Evolutionary conservation across 1,284 basidiomycete species (phyloP).

Genomic region (Athelia psychrophila): DNA sequence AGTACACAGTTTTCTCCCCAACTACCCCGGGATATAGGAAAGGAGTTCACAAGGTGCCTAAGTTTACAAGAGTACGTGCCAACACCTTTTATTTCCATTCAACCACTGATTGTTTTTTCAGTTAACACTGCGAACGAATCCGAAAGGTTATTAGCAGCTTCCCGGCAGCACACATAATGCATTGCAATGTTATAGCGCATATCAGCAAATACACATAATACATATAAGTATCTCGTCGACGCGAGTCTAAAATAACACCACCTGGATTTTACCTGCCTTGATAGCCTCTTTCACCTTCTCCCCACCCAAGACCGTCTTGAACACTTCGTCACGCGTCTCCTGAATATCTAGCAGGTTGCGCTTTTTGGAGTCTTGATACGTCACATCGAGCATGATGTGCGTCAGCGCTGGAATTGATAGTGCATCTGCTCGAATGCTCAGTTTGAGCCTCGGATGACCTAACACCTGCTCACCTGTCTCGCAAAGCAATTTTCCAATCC

Average conservation of each 20-base stretch:
- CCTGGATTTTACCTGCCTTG: conserved; percentile 66
- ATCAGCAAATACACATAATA: conserved; percentile 1
- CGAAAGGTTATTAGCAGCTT: conserved; percentile 75
- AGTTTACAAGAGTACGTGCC: conserved; percentile 82
- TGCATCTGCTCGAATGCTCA: conserved; percentile 46
- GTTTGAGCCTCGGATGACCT: not conserved
- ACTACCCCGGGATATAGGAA: conserved; percentile 82
- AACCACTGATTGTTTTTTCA: conserved; percentile 28
- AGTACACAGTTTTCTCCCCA: conserved; percentile 90
- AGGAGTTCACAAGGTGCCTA: conserved; percentile 94
- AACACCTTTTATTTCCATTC: not conserved
- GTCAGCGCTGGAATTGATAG: conserved; percentile 69
- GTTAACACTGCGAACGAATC: conserved; percentile 84
- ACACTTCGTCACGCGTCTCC: conserved; percentile 79
- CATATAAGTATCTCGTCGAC: conserved; percentile 9
- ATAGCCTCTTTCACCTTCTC: conserved; percentile 60
- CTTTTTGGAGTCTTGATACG: conserved; percentile 71
- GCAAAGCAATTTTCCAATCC: conserved; percentile 76
- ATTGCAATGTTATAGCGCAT: conserved; percentile 16
- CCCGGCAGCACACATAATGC: not conserved
- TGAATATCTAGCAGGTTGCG: conserved; percentile 75
- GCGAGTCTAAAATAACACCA: conserved; percentile 63
- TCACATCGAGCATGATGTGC: conserved; percentile 77
- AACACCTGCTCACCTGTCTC: conserved; percentile 57
- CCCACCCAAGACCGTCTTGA: conserved; percentile 66